Evolutionary conservation across 148 eudicot genomes (phyloP), one percentile per base, ranked within the genome.

Genomic region (Fagopyrum esculentum): DNA sequence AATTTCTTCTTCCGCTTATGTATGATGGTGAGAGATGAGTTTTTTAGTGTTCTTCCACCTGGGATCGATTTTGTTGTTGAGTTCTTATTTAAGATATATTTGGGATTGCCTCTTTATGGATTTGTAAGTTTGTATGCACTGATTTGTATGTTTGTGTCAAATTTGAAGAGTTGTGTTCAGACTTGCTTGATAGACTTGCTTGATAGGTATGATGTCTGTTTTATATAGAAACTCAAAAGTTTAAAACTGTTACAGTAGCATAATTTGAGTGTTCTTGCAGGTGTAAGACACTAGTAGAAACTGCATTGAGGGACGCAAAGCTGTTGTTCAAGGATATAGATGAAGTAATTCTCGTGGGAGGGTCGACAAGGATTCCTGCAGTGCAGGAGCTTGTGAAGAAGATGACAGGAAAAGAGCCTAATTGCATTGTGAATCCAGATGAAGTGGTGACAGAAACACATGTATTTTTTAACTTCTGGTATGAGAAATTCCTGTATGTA

Each of bases 171-270:
- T 71, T 93, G 50, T 93, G 96, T 78, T 87, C 96, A 30, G 93
- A 91, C 82, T 81, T 93, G 81, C 96, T 93, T 59, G 98, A 93
- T 82, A 93, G 98, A 91, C 82, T 81, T 93, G 81, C 96, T 93
- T 59, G 98, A 93, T 82, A 93, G 98, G 98, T 93, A 82, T 26
- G 2, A 40, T 4, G 12, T 6, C 11, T 17, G 57, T 7, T 52
- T 16, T 46, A 12, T 46, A 29, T 30, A 50, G 26, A 19, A 19
- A 8, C 50, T 35, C 59, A 5, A 0, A 54, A 13, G 15, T 4
- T 54, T 54, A 54, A 4, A 5, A n/a, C 59, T 54, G 3, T n/a
- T 15, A 2, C 59, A 13, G 15, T 50, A 64, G 44, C 68, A 13
- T 52, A 35, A n/a, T 51, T 17, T 48, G 4, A 55, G 45, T 64